Percentiles rank a stretch among this genome's conserved stretches.
Conservation (phyloP, 495 filamentous ascomycete genomes). For the Podospora comata region DNA sequence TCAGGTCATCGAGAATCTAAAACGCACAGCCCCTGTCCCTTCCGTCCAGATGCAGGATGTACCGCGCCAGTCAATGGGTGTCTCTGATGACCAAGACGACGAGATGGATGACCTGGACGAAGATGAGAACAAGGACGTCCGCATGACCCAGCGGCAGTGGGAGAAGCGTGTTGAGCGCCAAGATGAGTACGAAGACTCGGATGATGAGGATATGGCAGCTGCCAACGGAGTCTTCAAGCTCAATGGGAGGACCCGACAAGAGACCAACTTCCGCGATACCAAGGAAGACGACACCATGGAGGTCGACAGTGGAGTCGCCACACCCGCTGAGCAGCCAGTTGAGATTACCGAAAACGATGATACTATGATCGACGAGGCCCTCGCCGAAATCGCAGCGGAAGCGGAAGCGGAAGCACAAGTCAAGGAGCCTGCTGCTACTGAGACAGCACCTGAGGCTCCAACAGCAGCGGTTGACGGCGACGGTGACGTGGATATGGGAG, state of each 20-base stretch:
- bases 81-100: conserved; percentile 81
- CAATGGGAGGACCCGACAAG: conserved; percentile 53
- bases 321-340: conserved; percentile 45
- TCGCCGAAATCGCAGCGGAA: conserved; percentile 13
- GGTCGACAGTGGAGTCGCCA: conserved; percentile 56
- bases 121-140: conserved; percentile 81
- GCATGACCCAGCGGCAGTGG: conserved; percentile 78
- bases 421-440: conserved; percentile 10
- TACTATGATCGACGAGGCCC: conserved; percentile 63
- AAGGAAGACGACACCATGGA: conserved; percentile 61
- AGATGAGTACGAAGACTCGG: conserved; percentile 78
- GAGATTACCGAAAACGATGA: conserved; percentile 52
- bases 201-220: conserved; percentile 80
- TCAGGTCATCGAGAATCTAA: conserved; percentile 88
- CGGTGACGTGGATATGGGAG: conserved; percentile 40
- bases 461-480: conserved; percentile 27
- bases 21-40: conserved; percentile 80
- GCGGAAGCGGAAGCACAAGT: conserved; percentile 15
- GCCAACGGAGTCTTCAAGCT: conserved; percentile 70
- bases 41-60: conserved; percentile 95
- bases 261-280: conserved; percentile 67
- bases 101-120: conserved; percentile 84
- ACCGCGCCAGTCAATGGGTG: conserved; percentile 70
- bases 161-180: conserved; percentile 72
- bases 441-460: background rate